These are phyloP conservation scores for Yamadazyma dushanensis DNA, from an alignment of 1,139 yeast genomes.

Conservation along the genomic window DNA sequence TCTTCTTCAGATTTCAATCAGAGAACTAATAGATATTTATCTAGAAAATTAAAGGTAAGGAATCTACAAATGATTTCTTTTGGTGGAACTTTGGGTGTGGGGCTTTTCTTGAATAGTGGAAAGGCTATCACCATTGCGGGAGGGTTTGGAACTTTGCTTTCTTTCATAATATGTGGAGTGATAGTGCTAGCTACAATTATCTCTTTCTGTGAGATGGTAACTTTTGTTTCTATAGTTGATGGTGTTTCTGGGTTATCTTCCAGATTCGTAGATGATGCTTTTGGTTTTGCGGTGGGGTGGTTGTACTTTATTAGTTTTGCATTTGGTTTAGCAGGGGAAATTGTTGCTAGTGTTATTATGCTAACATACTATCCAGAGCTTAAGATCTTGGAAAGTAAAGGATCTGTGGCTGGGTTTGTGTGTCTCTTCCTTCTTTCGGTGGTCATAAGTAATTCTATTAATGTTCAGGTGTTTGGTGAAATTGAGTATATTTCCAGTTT, in stretches of 20 bases:
- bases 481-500: conserved; percentile 66
- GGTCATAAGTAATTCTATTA: conserved; percentile 57
- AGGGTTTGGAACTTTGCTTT: conserved; percentile 76
- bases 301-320: conserved; percentile 75
- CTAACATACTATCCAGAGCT: conserved; percentile 62
- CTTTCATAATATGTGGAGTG: conserved; percentile 65
- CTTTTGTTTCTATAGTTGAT: conserved; percentile 77
- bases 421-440: conserved; percentile 54
- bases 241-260: conserved; percentile 77
- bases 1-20: conserved; percentile 12
- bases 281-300: conserved; percentile 83
- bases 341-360: conserved; percentile 78
- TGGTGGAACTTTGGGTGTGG: conserved; percentile 86
- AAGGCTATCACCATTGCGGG: conserved; percentile 78
- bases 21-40: conserved; percentile 18
- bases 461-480: conserved; percentile 74
- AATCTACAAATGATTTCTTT: conserved; percentile 81
- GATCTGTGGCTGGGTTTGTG: conserved; percentile 65
- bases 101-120: conserved; percentile 73
- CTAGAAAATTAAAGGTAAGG: conserved; percentile 63
- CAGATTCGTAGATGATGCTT: conserved; percentile 80
- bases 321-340: conserved; percentile 74
- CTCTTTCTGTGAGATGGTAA: conserved; percentile 84
- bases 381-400: conserved; percentile 45
- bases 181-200: conserved; percentile 70